Percentiles rank a stretch among this genome's conserved stretches.
These are phyloP conservation scores for Aspergillus aculeatinus DNA, from an alignment of 2,329 filamentous ascomycete species.

Conservation along the genomic window DNA sequence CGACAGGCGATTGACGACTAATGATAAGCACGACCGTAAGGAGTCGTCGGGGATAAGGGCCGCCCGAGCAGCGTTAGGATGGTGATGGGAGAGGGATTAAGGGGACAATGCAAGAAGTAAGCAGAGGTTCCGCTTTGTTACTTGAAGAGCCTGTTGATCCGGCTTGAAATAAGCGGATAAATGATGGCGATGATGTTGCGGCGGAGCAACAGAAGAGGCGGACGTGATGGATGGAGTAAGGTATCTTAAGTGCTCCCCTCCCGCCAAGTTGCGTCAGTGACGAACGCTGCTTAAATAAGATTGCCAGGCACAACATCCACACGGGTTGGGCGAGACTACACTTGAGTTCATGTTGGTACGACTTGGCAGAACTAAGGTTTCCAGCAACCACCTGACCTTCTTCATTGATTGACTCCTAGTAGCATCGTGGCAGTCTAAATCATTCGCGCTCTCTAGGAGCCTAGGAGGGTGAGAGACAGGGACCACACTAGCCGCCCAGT, in stretches of 20 bases:
- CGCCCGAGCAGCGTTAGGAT: not conserved
- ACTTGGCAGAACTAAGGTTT: not conserved
- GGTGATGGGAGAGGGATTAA: not conserved
- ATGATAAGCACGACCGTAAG: not conserved
- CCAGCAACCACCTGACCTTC: not conserved
- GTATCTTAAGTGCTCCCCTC: not conserved
- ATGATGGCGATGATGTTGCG: not conserved
- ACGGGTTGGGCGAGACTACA: not conserved
- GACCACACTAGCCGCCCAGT: conserved; percentile 1
- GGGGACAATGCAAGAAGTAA: not conserved
- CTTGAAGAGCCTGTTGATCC: not conserved
- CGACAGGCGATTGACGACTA: not conserved
- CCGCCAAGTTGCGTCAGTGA: conserved; percentile 5
- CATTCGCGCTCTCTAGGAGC: not conserved
- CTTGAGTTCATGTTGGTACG: not conserved
- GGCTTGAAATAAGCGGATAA: not conserved
- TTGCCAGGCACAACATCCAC: not conserved
- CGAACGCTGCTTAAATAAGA: conserved; percentile 5
- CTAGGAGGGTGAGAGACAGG: too few species aligned
- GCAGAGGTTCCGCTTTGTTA: not conserved
- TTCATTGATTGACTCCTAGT: not conserved
- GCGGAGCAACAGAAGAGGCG: not conserved
- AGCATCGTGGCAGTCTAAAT: too few species aligned
- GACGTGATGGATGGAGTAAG: not conserved
- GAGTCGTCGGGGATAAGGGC: not conserved